Base-by-base conservation (phyloP, 2,329 filamentous ascomycete species). In the Penicillium sp. region DNA sequence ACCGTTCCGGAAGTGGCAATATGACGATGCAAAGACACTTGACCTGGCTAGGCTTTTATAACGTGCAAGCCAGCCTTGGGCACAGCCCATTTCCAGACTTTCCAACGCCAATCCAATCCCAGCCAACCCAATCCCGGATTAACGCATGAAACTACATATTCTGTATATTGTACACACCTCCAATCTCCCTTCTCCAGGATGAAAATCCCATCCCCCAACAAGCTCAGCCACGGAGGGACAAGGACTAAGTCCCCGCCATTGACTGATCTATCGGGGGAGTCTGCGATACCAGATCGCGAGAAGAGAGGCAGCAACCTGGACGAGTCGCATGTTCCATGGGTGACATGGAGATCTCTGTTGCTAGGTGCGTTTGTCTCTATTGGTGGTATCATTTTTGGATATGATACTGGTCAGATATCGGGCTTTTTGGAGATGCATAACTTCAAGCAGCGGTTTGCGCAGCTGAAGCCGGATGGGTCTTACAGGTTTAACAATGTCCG, bases 291-390 rank as follows among this genome's bases (percentile, higher is more conserved):
- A 2, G 57, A 61, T 20, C 53, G 48, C 10, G 62, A 65, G 43
- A 63, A 66, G 40, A 52, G 61, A 43, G 58, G 53, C 37, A 59
- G 53, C 22, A 58, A 45, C 4, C 24, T 59, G 7, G 61, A 72
- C n/a, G 69, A 74, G 47, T 66, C 64, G 0, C 61, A 46, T 1
- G 58, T 74, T 3, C 72, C 72, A 16, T 62, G 63, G 38, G 58
- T 78, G 14, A 78, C 76, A 16, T 66, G 69, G 62, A 68, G 71
- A 11, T 72, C 75, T 2, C 61, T 74, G 29, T 46, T 69, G 24
- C 72, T 79, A 65, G 75, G 73, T 5, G 63, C 74, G 2, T 72
- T 78, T 54, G 74, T 77, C n/a, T 78, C 76, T 0, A 78, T 78
- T 66, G 76, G 76, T 32, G 76, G 76, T 50, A 69, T 78, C 18